A percentile compares a stretch with the other conserved stretches of the same genome.
Conservation (phyloP, 2,329 filamentous ascomycete genomes). For the Fusarium zealandicum region DNA sequence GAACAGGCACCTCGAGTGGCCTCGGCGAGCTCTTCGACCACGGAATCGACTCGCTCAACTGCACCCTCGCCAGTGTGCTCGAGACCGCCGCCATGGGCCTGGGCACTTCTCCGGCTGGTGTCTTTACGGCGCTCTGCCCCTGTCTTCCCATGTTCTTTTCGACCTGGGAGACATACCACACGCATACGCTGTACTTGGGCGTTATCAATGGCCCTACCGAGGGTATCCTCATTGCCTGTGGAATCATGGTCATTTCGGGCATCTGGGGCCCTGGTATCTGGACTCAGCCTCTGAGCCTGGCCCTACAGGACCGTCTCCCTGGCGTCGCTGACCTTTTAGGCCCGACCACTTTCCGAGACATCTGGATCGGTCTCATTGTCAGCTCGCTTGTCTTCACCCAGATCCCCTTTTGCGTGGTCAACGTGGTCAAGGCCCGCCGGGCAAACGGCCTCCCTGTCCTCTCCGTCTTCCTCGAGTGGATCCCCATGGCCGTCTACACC, state of each 20-base stretch:
- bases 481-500: slow-evolving; percentile 85
- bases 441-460: slow-evolving; percentile 75
- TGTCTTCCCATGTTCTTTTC: slow-evolving; percentile 99
- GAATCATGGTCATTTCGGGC: slow-evolving; percentile 85
- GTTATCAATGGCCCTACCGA: slow-evolving; percentile 98
- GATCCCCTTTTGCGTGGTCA: slow-evolving; percentile 86
- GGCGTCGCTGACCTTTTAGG: slow-evolving; percentile 68
- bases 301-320: slow-evolving; percentile 64
- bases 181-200: slow-evolving; percentile 93
- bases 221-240: slow-evolving; percentile 86
- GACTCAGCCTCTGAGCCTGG: slow-evolving; percentile 74
- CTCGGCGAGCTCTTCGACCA: slow-evolving; percentile 98
- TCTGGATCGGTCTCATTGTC: slow-evolving; percentile 81
- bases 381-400: slow-evolving; percentile 73
- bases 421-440: slow-evolving; percentile 80
- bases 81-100: slow-evolving; percentile 94
- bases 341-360: slow-evolving; percentile 78
- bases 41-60: slow-evolving; percentile 97
- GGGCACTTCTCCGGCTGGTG: slow-evolving; percentile 81
- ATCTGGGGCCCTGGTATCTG: slow-evolving; percentile 89
- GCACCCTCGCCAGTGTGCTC: slow-evolving; percentile 88
- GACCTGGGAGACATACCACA: slow-evolving; percentile 99
- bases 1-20: slow-evolving; percentile 93
- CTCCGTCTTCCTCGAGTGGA: slow-evolving; percentile 92
- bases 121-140: slow-evolving; percentile 90